These are phyloP conservation scores for Oidiodendron maius DNA, from an alignment of 495 filamentous ascomycete genomes.

Conservation along the genomic window DNA sequence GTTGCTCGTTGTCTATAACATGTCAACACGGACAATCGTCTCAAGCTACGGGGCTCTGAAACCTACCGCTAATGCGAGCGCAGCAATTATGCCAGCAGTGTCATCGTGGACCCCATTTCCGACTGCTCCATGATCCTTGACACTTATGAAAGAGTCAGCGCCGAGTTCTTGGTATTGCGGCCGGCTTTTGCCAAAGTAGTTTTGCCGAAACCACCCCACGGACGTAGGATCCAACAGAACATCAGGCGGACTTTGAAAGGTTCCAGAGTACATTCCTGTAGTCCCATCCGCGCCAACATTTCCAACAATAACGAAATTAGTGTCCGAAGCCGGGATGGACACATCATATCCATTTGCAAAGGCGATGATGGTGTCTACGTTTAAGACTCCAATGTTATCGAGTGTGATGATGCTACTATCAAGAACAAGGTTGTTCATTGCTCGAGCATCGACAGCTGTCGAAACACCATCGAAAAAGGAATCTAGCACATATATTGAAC, in stretches of 20 bases:
- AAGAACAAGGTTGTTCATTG: neutral
- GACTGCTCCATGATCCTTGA: conserved; percentile 19
- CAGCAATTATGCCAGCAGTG: conserved; percentile 4
- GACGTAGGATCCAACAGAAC: neutral
- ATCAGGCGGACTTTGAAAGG: neutral
- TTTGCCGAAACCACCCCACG: conserved; percentile 13
- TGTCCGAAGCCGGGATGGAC: conserved; percentile 1
- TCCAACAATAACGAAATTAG: conserved; percentile 6
- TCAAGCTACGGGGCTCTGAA: neutral
- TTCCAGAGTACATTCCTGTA: conserved; percentile 1
- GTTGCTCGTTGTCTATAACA: conserved; percentile 9
- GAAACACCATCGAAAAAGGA: conserved; percentile 1
- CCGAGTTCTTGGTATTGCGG: conserved; percentile 51
- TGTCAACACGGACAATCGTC: neutral
- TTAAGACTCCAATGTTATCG: conserved; percentile 36
- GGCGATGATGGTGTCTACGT: conserved; percentile 18
- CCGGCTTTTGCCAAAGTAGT: conserved; percentile 30
- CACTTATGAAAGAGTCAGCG: conserved; percentile 38
- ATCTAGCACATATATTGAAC: conserved; percentile 13
- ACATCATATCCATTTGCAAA: conserved; percentile 1
- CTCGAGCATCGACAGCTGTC: conserved; percentile 2
- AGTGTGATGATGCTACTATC: conserved; percentile 32
- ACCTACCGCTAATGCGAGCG: conserved; percentile 1
- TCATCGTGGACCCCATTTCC: conserved; percentile 15
- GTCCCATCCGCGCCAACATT: conserved; percentile 4